These are phyloP conservation scores for Talinum fruticosum DNA, from an alignment of 148 eudicot genomes.

Conservation along the genomic window DNA sequence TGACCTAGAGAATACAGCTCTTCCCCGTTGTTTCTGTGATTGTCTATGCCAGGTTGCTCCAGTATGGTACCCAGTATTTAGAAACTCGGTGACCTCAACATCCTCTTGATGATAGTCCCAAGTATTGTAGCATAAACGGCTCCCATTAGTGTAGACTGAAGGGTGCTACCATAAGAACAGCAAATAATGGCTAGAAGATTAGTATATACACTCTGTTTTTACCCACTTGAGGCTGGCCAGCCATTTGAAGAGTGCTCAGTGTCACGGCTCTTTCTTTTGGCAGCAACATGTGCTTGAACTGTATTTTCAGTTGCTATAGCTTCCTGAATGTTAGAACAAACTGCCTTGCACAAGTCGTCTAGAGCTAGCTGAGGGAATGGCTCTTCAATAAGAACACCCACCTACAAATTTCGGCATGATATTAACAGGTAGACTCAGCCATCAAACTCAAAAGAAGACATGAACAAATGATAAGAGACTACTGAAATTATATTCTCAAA, in stretches of 20 bases:
- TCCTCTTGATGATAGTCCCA: conserved; percentile 9
- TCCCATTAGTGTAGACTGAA: not conserved
- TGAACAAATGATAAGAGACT: not conserved
- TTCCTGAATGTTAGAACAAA: conserved; percentile 54
- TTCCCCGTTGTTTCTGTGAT: not conserved
- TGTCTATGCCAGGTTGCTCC: not conserved
- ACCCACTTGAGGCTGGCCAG: conserved; percentile 42
- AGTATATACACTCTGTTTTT: conserved; percentile 18
- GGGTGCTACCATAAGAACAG: not conserved
- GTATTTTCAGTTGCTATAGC: conserved; percentile 44
- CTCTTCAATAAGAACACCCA: conserved; percentile 96
- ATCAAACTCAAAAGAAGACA: not conserved
- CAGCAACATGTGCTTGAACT: conserved; percentile 44
- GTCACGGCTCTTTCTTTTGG: conserved; percentile 43
- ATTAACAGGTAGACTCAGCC: not conserved
- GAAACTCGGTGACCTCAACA: not conserved
- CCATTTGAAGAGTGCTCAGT: conserved; percentile 62
- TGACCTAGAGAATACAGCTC: not conserved
- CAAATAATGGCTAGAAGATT: not conserved
- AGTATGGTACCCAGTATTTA: not conserved
- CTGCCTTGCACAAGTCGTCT: conserved; percentile 65
- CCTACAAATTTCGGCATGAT: conserved; percentile 42
- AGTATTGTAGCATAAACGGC: not conserved
- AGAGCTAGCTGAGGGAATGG: conserved; percentile 94
- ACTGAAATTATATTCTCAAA: no score